Evolutionary conservation across 2,329 filamentous ascomycete species (phyloP).

Genomic region (Aspergillus hortae): DNA sequence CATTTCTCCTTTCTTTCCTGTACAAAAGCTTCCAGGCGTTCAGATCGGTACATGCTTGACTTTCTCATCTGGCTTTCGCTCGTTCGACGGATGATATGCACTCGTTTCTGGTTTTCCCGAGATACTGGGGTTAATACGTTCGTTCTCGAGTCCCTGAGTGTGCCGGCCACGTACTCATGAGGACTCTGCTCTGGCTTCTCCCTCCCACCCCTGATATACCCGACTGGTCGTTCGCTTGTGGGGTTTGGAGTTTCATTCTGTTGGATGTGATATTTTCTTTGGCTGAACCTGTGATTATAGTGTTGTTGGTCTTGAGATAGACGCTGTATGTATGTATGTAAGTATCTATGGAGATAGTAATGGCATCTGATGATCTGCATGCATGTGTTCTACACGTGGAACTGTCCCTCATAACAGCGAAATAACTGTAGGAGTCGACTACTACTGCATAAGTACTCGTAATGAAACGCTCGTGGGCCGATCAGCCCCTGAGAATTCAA

Average conservation of each 20-base stretch:
- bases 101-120: slow-evolving; percentile 7
- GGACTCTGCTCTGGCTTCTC: neutral
- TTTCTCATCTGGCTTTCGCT: slow-evolving; percentile 1
- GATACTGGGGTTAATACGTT: neutral
- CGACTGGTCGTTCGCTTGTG: neutral
- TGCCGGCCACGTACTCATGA: neutral
- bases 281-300: slow-evolving; percentile 8
- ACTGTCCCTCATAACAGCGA: too few species aligned
- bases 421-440: neutral
- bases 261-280: slow-evolving; percentile 9
- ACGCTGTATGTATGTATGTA: neutral
- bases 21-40: slow-evolving; percentile 6
- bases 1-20: slow-evolving; percentile 11
- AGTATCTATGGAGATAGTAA: neutral
- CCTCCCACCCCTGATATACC: too few species aligned
- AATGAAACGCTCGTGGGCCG: neutral
- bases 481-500: slow-evolving; percentile 8
- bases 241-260: slow-evolving; percentile 10
- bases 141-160: neutral
- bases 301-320: neutral
- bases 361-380: neutral
- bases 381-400: neutral
- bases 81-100: slow-evolving; percentile 7
- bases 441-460: neutral
- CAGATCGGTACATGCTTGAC: slow-evolving; percentile 1